These are phyloP conservation scores for Ophiostoma sp. DNA, from an alignment of 2,329 filamentous ascomycete genomes.

Conservation along the genomic window DNA sequence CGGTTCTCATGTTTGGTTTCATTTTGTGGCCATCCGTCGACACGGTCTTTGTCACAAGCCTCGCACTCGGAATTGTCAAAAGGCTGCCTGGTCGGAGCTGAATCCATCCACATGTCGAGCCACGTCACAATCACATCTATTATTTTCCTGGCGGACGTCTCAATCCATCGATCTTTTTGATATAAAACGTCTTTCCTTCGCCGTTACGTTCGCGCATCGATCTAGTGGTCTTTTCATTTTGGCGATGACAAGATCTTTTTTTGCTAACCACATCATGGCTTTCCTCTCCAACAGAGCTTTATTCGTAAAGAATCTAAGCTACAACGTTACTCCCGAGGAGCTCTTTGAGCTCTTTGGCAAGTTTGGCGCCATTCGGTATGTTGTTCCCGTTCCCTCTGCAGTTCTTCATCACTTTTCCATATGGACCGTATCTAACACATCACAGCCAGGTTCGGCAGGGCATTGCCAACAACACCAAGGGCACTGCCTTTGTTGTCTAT, in stretches of 20 bases:
- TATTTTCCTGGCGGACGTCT: background rate
- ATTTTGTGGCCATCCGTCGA: background rate
- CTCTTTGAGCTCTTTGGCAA: constrained; percentile 98
- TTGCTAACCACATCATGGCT: constrained; percentile 34
- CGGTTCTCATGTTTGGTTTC: background rate
- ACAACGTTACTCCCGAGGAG: constrained; percentile 97
- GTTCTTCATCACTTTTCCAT: background rate
- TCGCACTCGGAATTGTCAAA: background rate
- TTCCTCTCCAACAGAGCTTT: constrained; percentile 69
- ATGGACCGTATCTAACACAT: constrained; percentile 22
- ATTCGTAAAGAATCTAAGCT: constrained; percentile 99
- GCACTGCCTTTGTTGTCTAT: constrained; percentile 98
- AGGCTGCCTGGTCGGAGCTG: background rate
- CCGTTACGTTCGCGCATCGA: background rate
- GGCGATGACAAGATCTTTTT: background rate
- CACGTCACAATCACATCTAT: background rate
- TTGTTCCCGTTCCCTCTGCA: constrained; percentile 30
- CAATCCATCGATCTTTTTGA: background rate
- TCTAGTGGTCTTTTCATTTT: background rate
- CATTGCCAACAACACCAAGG: constrained; percentile 95
- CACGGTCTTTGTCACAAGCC: background rate
- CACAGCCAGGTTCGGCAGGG: constrained; percentile 94
- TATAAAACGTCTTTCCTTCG: background rate
- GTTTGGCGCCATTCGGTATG: constrained; percentile 91
- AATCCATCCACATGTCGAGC: background rate